Base-by-base conservation (phyloP, 345 rosid species). In the Populus nigra region DNA sequence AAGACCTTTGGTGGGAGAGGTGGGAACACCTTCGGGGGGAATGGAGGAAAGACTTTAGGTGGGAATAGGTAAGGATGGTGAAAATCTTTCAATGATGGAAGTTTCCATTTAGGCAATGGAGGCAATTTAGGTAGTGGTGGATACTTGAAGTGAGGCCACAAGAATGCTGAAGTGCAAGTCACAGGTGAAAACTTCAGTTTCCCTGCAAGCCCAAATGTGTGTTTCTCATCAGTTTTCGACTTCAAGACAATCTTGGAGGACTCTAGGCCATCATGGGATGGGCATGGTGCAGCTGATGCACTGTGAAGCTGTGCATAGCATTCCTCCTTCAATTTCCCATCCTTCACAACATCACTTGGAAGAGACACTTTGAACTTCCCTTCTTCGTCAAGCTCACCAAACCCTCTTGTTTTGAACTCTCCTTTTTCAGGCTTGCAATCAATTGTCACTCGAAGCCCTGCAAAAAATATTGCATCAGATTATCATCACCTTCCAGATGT, bases 301-400 rank as follows among this genome's bases (percentile, higher is more conserved):
- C 94, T 89, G 74, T 89, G 93, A 79, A 94, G 94, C 79, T 89
- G 97, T 15, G 97, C 98, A 39, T 93, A 91, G 85, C 98, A 94
- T 61, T 90, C 90, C 77, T 91, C 90, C 81, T 83, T 88, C 41
- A 94, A 65, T 33, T 86, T 78, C 5, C 89, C 97, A 65, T 89
- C 85, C 73, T 87, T 73, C 11, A 89, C 84, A 63, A 91, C 66
- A 31, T 88, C 90, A 36, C 38, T 68, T 10, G 92, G 93, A 78
- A 89, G 89, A 4, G 79, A 68, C 25, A 91, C 91, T 29, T 31
- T 82, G 83, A 94, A 94, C 69, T 85, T 91, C 31, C 98, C 97
- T 31, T 82, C 78, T 27, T 81, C 77, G 22, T 91, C 95, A 4
- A 94, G 87, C 82, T 87, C 82, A 1, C 89, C 91, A 0, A 66